Percentiles rank a stretch among this genome's conserved stretches.
Evolutionary conservation across 1,139 yeast species (phyloP).

Genomic region (Kodamaea plutei): DNA sequence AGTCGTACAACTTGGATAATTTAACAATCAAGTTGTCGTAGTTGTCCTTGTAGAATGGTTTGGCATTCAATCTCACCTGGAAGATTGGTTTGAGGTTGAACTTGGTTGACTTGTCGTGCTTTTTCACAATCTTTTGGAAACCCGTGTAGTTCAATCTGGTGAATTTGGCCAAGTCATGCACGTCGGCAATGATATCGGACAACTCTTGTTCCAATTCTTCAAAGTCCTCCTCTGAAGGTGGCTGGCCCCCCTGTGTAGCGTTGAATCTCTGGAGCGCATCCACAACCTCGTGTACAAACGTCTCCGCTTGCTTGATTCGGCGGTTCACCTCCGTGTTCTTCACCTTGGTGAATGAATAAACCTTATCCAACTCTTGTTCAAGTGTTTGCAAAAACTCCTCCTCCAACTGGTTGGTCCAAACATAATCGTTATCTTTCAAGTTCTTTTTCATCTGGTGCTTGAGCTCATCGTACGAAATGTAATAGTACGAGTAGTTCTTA

Average conservation of each 20-base stretch:
- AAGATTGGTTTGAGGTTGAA: conserved; percentile 86
- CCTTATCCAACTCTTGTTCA: conserved; percentile 85
- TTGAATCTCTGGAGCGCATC: conserved; percentile 27
- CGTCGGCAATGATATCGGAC: conserved; percentile 93
- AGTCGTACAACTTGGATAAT: conserved; percentile 81
- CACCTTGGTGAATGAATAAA: conserved; percentile 82
- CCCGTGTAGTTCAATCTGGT: conserved; percentile 92
- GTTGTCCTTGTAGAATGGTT: conserved; percentile 93
- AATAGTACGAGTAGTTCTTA: conserved; percentile 84
- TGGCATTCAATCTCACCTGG: conserved; percentile 85
- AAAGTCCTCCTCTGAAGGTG: conserved; percentile 74
- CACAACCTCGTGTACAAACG: conserved; percentile 62
- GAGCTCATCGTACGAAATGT: conserved; percentile 85
- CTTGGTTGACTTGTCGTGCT: conserved; percentile 88
- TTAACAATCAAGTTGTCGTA: conserved; percentile 86
- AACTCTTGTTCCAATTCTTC: conserved; percentile 88
- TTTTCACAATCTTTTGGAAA: conserved; percentile 90
- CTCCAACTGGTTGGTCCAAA: conserved; percentile 75
- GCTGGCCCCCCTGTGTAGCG: conserved; percentile 16
- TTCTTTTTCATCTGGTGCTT: conserved; percentile 75
- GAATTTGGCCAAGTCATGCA: conserved; percentile 92
- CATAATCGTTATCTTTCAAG: conserved; percentile 46
- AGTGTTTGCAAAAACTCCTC: conserved; percentile 71
- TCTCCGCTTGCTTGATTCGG: conserved; percentile 77
- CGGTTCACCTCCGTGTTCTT: conserved; percentile 81